Evolutionary conservation across 768 basidiomycete genomes (phyloP).

Genomic region (Hypholoma sublateritium): DNA sequence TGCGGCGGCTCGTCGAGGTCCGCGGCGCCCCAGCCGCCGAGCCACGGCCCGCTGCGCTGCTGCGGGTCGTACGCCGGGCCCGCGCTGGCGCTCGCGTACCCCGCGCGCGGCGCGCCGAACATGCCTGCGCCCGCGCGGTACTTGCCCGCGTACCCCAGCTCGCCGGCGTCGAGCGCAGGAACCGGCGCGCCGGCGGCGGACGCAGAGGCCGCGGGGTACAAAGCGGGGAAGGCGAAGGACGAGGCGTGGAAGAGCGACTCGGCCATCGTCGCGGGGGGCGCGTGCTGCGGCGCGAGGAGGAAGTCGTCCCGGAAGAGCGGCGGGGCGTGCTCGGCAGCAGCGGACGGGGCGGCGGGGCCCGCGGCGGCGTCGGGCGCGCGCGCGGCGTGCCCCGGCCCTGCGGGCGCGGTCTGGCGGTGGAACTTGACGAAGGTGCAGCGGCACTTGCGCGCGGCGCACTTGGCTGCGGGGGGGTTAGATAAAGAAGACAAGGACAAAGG

Average conservation of each 20-base stretch:
- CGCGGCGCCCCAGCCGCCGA: background rate
- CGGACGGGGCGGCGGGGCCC: slow-evolving; percentile 9
- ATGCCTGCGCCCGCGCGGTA: background rate
- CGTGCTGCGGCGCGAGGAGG: slow-evolving; percentile 36
- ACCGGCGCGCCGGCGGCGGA: background rate
- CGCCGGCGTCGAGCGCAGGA: background rate
- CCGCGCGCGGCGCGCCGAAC: background rate
- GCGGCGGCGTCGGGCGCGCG: slow-evolving; percentile 24
- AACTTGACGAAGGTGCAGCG: slow-evolving; percentile 83
- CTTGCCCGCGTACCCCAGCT: background rate
- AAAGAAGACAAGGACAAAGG: background rate
- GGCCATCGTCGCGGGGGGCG: slow-evolving; percentile 13
- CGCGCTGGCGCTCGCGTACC: no score
- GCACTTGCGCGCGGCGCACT: slow-evolving; percentile 69
- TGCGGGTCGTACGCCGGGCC: no score
- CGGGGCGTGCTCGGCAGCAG: slow-evolving; percentile 1
- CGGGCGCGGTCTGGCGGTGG: slow-evolving; percentile 78
- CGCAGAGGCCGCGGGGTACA: slow-evolving; percentile 17
- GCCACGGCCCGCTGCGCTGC: background rate
- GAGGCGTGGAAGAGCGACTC: slow-evolving; percentile 14
- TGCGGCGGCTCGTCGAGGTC: no score
- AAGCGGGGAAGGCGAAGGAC: slow-evolving; percentile 24
- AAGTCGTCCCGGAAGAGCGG: slow-evolving; percentile 35
- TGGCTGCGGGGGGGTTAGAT: slow-evolving; percentile 42
- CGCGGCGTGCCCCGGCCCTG: slow-evolving; percentile 66